Evolutionary conservation across 352 stramenopile species (phyloP), one percentile per base, ranked within the genome.

Genomic region (Pythium oligandrum): DNA sequence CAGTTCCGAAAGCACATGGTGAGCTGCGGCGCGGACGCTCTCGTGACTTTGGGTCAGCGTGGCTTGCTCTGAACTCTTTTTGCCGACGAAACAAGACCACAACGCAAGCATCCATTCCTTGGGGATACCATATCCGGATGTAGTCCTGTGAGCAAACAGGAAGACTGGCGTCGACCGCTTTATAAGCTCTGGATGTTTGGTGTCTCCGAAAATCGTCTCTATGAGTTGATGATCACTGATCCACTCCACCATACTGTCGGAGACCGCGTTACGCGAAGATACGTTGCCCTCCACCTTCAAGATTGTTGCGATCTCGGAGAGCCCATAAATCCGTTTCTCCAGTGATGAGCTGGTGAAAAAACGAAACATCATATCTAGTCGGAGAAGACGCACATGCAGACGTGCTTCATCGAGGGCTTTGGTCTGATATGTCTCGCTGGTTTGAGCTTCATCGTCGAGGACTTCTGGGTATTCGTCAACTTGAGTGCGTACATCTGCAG

Each of bases 251-350:
- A 57, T 6, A 66, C 78, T 26, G 17, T 26, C 17, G 17, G 17
- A 26, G 17, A 26, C 17, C 17, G 17, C 17, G 17, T 26, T 26
- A 26, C 17, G 17, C 17, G 17, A 26, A 26, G 17, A 26, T 26
- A 26, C 17, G 17, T 26, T 26, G 17, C 17, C 17, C 17, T 26
- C 17, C 17, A 26, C 17, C 17, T 26, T 26, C 6, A 81, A 55
- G 6, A 75, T 48, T 4, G 71, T 59, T 4, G 82, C 70, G 35
- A 90, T 78, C 44, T 93, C 82, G 2, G 77, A 71, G 11, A 93
- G 64, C 1, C 79, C 79, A 39, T 86, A 77, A 36, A 93, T 86
- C 1, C 79, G 71, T 40, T 88, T 89, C 48, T 90, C 82, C 26
- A 93, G 53, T 4, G 77, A 83, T 31, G n/a, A 63, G 31, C 67